phyloP scores from a whole-genome alignment of 2,329 filamentous ascomycete genomes.

The Ceratocystis huliohia region DNA sequence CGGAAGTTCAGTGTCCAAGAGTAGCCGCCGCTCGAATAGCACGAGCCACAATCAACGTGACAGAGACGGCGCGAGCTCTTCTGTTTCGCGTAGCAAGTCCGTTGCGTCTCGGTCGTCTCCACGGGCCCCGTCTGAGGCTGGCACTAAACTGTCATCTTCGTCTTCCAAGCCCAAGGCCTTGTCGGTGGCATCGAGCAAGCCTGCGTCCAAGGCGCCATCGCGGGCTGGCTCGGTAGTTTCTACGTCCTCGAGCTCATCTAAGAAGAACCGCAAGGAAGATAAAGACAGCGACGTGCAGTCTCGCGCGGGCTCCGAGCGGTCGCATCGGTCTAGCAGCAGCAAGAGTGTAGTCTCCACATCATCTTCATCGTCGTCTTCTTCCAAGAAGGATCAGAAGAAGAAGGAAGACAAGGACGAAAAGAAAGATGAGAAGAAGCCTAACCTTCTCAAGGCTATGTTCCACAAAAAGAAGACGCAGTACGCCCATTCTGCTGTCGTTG shows the following conservation, averaged over 20 bases:
- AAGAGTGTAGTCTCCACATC: conserved; percentile 20
- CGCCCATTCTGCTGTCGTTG: conserved; percentile 12
- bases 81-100: conserved; percentile 16
- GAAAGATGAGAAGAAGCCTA: conserved; percentile 32
- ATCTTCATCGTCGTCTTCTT: background rate
- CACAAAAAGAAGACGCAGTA: conserved; percentile 38
- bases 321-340: conserved; percentile 21
- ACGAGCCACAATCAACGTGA: conserved; percentile 23
- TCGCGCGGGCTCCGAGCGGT: background rate
- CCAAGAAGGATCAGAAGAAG: conserved; percentile 15
- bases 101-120: background rate
- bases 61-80: conserved; percentile 20
- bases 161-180: conserved; percentile 3
- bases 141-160: conserved; percentile 7
- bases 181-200: background rate
- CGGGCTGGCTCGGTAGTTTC: conserved; percentile 17
- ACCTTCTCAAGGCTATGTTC: conserved; percentile 47
- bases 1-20: conserved; percentile 11
- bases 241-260: conserved; percentile 25
- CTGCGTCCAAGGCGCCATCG: conserved; percentile 9
- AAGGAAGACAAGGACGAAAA: conserved; percentile 30
- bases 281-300: conserved; percentile 27
- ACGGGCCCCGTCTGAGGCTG: background rate
- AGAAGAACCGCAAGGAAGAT: conserved; percentile 27
- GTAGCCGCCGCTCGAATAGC: conserved; percentile 23